Percentiles rank a stretch among this genome's conserved stretches.
phyloP scores from a whole-genome alignment of 2,329 filamentous ascomycete species.

The Aspergillus quadricinctus region DNA sequence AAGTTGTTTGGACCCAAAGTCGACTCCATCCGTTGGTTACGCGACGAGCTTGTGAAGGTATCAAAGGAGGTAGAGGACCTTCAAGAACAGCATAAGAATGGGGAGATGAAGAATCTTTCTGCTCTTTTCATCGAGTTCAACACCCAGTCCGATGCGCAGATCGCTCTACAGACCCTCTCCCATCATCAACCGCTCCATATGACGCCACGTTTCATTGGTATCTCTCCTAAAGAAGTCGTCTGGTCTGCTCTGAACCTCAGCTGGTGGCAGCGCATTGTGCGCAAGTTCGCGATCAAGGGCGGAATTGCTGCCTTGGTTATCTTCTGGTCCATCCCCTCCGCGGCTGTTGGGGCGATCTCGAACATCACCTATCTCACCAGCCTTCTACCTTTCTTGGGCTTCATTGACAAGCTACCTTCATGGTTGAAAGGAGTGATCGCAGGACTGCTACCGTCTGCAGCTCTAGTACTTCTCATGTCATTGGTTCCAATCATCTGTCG shows the following conservation, averaged over 20 bases:
- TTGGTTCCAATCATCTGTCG: conserved; percentile 79
- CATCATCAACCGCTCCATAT: conserved; percentile 85
- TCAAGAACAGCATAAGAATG: conserved; percentile 61
- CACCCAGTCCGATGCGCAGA: conserved; percentile 76
- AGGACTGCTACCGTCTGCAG: conserved; percentile 75
- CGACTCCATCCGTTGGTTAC: conserved; percentile 84
- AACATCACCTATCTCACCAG: conserved; percentile 67
- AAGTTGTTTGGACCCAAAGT: conserved; percentile 76
- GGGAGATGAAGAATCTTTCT: conserved; percentile 61
- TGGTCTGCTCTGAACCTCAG: conserved; percentile 78
- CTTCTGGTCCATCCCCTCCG: conserved; percentile 77
- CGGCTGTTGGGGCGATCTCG: conserved; percentile 78
- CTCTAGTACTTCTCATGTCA: conserved; percentile 79
- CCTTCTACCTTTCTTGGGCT: conserved; percentile 60
- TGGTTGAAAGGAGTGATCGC: conserved; percentile 73
- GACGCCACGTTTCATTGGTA: conserved; percentile 78
- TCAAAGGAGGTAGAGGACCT: conserved; percentile 64
- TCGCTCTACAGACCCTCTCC: conserved; percentile 76
- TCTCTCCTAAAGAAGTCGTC: conserved; percentile 79
- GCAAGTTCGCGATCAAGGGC: conserved; percentile 62
- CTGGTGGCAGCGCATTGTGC: conserved; percentile 77
- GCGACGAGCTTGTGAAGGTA: conserved; percentile 66
- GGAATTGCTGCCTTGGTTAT: conserved; percentile 74
- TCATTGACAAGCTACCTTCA: conserved; percentile 67
- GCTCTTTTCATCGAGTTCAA: conserved; percentile 89